phyloP scores from a whole-genome alignment of 345 rosid species.

The Geranium brycei region DNA sequence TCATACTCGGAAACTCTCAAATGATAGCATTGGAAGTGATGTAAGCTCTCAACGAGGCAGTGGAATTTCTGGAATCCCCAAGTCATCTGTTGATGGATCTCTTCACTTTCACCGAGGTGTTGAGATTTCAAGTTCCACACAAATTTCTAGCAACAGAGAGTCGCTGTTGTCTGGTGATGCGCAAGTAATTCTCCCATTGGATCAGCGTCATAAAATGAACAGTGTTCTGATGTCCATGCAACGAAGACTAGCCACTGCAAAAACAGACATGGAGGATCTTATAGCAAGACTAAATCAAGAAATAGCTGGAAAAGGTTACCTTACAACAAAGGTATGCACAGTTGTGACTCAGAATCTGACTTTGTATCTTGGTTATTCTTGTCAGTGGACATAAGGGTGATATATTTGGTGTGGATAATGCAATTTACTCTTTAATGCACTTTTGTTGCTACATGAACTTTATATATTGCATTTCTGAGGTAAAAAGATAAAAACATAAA shows the following conservation, averaged over 20 bases:
- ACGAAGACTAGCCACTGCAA: slow-evolving; percentile 66
- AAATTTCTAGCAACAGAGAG: slow-evolving; percentile 27
- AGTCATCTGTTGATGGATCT: slow-evolving; percentile 47
- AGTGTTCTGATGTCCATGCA: slow-evolving; percentile 66
- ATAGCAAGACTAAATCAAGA: slow-evolving; percentile 83
- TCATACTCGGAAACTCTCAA: slow-evolving; percentile 57
- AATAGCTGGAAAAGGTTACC: slow-evolving; percentile 77
- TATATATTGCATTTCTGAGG: neutral
- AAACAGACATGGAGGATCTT: slow-evolving; percentile 97
- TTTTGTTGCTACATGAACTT: neutral
- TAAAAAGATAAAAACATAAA: neutral
- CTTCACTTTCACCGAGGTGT: slow-evolving; percentile 39
- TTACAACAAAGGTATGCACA: slow-evolving; percentile 56
- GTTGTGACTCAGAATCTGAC: no score
- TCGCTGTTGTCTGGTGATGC: slow-evolving; percentile 35
- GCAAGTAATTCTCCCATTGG: slow-evolving; percentile 62
- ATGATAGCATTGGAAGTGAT: slow-evolving; percentile 64
- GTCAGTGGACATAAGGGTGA: no score
- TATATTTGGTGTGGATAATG: slow-evolving; percentile 5
- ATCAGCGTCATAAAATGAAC: slow-evolving; percentile 69
- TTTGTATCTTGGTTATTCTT: no score
- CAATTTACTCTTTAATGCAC: neutral
- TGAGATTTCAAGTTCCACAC: slow-evolving; percentile 30
- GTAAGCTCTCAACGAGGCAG: slow-evolving; percentile 53
- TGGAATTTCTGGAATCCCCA: slow-evolving; percentile 49